Conservation (phyloP, 352 stramenopile species). For the Phytopythium kandeliae region DNA sequence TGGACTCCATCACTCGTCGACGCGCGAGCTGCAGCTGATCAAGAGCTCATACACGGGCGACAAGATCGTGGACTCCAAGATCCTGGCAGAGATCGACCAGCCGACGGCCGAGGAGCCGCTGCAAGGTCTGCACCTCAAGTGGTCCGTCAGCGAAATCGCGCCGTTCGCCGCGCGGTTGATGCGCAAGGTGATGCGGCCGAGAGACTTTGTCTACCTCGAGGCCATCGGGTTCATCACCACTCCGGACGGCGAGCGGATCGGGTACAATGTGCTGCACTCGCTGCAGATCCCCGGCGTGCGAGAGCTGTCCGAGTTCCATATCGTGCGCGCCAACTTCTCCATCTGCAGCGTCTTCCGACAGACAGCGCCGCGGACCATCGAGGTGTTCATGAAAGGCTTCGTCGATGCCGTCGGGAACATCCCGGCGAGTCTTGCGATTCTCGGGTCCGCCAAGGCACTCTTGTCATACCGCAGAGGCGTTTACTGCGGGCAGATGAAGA, state of each 20-base stretch:
- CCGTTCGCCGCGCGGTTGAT: constrained; percentile 16
- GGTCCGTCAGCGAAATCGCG: constrained; percentile 10
- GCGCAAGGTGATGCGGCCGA: constrained; percentile 18
- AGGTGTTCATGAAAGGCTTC: constrained; percentile 28
- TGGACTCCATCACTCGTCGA: constrained; percentile 15
- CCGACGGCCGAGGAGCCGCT: constrained; percentile 23
- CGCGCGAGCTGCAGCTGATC: constrained; percentile 21
- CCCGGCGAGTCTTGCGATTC: constrained; percentile 19
- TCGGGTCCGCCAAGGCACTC: constrained; percentile 20
- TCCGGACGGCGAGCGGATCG: constrained; percentile 29
- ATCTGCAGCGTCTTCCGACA: constrained; percentile 31
- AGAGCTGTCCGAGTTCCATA: constrained; percentile 26
- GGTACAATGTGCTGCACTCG: constrained; percentile 31
- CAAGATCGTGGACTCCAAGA: constrained; percentile 19
- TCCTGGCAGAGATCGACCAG: constrained; percentile 24
- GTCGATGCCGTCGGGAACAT: constrained; percentile 19
- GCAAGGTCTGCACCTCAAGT: constrained; percentile 28
- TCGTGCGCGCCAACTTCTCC: constrained; percentile 35
- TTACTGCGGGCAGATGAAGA: constrained; percentile 56
- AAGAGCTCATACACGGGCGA: constrained; percentile 30
- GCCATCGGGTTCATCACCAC: constrained; percentile 32
- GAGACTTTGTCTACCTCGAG: constrained; percentile 44
- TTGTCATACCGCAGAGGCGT: constrained; percentile 23
- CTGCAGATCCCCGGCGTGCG: constrained; percentile 24
- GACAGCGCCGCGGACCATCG: constrained; percentile 19